Evolutionary conservation across 257 asterid species (phyloP), one percentile per base, ranked within the genome.

Genomic region (Echites panduratus): DNA sequence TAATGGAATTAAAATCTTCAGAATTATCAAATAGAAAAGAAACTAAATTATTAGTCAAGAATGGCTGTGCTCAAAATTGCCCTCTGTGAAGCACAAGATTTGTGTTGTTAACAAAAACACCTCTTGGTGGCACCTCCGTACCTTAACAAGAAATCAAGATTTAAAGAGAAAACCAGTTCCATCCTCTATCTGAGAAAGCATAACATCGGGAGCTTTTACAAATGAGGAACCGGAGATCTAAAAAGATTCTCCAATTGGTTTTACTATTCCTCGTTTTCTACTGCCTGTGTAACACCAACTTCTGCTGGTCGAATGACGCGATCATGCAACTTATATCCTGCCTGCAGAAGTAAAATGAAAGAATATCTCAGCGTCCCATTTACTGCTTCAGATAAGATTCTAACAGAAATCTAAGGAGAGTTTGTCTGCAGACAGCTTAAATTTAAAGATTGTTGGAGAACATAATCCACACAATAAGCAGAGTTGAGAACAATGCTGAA

Each of bases 301-400:
- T 91, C 97, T 26, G 97, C 97, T 50, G 97, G 97, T 75, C 97
- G 84, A 72, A 91, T 80, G 58, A 91, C 79, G 52, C 97, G 86
- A 71, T 91, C 95, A 49, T 91, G 93, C 77, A 91, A 80, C 73
- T 65, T 73, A 79, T 91, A 92, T 64, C 97, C 96, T 7, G 87
- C 79, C 96, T 92, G 88, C 78, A 80, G 19, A 22, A 67, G 24
- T 26, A 24, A 70, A 49, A 50, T 38, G 47, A 66, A 54, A 43
- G 29, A 11, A 14, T 50, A 35, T 32, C 16, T 68, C 44, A 45
- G 56, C 7, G 13, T 44, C 43, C 44, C 4, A 44, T 2, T 7
- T 26, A 47, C n/a, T 40, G 14, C 11, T 12, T 44, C 43, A 45
- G 27, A 27, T 27, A 44, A 35, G 48, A 10, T 43, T 64, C 14